Base-by-base conservation (phyloP, 2,329 filamentous ascomycete genomes). In the Monosporascus sp. region DNA sequence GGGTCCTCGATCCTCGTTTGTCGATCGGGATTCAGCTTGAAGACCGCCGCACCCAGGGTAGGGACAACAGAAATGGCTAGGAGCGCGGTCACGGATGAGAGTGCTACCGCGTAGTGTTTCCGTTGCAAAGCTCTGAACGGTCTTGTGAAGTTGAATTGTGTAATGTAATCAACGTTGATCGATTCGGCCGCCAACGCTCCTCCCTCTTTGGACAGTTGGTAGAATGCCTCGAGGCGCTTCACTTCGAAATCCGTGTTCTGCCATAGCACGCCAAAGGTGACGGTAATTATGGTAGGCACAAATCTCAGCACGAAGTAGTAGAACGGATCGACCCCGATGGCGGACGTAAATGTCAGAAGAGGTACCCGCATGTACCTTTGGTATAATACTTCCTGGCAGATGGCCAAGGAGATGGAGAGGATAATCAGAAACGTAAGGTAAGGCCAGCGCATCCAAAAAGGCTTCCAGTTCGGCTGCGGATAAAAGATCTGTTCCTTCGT, bases 161-260 rank as follows among this genome's bases (percentile, higher is more conserved):
- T 89, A 45, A 88, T 77, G 55, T 90, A 90, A 66, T 89, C 85
- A 56, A 88, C 85, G 57, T 89, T 90, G 62, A 90, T 79, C 0
- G 84, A 88, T 63, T 83, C 80, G 39, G 79, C 79, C 0, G 84
- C 85, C 20, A 84, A 69, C 1, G 85, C 82, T 15, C 85, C 85
- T 3, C 75, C 76, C 3, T 77, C 72, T 57, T 77, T 81, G 3
- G 83, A 86, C 49, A 88, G 72, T 64, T 87, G 84, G 58, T 86
- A 85, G 60, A 81, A 87, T 0, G 84, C 80, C 64, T 88, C 85
- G 27, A 87, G 69, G n/a, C 85, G 77, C 62, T 80, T 82, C 2
- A 87, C 82, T 59, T 87, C 83, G 54, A 85, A 83, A 66, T 86
- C 83, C 38, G 79, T 81, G 14, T 85, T 75, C 67, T 87, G 83